Evolutionary conservation across 371 early-diverging fungal genomes (phyloP).

Genomic region (Apophysomyces elegans): DNA sequence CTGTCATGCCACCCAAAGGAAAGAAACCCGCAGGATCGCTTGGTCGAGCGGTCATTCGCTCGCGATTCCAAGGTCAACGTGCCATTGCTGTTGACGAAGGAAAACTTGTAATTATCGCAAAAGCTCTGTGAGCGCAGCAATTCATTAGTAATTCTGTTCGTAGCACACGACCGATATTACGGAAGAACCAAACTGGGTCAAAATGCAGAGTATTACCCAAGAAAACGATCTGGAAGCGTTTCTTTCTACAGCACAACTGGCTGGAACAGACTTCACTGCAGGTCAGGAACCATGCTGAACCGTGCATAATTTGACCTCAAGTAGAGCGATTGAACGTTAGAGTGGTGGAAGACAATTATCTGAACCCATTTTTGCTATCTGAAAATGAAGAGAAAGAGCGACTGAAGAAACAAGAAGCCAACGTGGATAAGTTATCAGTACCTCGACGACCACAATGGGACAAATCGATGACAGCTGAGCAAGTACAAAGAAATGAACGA

Average conservation of each 20-base stretch:
- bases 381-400: constrained; percentile 78
- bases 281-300: constrained; percentile 41
- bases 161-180: constrained; percentile 90
- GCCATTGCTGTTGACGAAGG: constrained; percentile 72
- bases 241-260: constrained; percentile 91
- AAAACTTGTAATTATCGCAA: constrained; percentile 52
- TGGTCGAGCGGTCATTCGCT: constrained; percentile 91
- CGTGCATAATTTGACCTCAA: constrained; percentile 3
- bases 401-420: constrained; percentile 76
- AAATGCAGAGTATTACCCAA: constrained; percentile 94
- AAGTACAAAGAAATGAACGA: constrained; percentile 84
- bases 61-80: constrained; percentile 86
- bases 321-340: constrained; percentile 85
- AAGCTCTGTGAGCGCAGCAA: too few relatives aligned
- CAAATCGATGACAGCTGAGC: constrained; percentile 77
- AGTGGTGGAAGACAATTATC: constrained; percentile 76
- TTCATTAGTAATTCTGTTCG: neutral
- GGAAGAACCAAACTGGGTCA: constrained; percentile 83
- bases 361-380: constrained; percentile 83
- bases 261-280: constrained; percentile 96
- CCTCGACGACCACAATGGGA: constrained; percentile 95
- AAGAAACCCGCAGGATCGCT: constrained; percentile 56
- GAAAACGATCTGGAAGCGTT: constrained; percentile 97
- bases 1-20: constrained; percentile 36
- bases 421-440: constrained; percentile 74